Percentiles rank a stretch among this genome's conserved stretches.
phyloP scores from a whole-genome alignment of 2,329 filamentous ascomycete genomes.

The Phaeomoniella chlamydospora region DNA sequence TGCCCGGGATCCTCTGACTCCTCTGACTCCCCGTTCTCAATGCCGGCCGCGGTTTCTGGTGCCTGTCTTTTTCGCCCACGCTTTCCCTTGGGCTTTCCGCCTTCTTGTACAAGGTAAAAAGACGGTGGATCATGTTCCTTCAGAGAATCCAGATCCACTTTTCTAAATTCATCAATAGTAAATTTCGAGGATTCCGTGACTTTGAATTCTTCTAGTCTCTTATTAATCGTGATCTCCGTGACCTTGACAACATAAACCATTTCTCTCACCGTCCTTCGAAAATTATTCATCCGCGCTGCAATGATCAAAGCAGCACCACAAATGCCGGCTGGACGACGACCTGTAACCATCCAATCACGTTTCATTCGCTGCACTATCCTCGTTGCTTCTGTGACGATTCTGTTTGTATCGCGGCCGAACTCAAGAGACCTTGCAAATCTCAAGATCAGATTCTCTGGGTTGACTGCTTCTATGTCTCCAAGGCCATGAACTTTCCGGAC shows the following conservation, averaged over 20 bases:
- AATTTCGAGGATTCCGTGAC: constrained; percentile 70
- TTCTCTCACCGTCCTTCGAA: constrained; percentile 78
- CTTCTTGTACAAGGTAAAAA: constrained; percentile 47
- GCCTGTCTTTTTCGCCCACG: constrained; percentile 19
- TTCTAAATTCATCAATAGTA: constrained; percentile 70
- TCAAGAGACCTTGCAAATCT: constrained; percentile 86
- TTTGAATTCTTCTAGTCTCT: constrained; percentile 84
- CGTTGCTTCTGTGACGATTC: constrained; percentile 77
- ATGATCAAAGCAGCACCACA: constrained; percentile 90
- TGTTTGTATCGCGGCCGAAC: constrained; percentile 67
- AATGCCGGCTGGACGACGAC: constrained; percentile 81
- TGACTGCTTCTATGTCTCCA: constrained; percentile 44
- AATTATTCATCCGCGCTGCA: constrained; percentile 96
- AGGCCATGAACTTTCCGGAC: constrained; percentile 34
- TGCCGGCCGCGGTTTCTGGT: constrained; percentile 22
- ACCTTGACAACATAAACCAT: constrained; percentile 98
- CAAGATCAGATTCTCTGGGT: constrained; percentile 80
- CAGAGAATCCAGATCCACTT: constrained; percentile 20
- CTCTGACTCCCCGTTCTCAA: constrained; percentile 35
- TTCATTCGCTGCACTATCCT: constrained; percentile 87
- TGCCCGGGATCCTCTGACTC: constrained; percentile 21
- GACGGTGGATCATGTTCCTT: constrained; percentile 53
- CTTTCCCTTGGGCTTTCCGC: constrained; percentile 41
- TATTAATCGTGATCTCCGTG: constrained; percentile 81
- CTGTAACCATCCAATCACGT: constrained; percentile 92